Conservation (phyloP, 768 basidiomycete genomes). For the Boletus sensibilis region DNA sequence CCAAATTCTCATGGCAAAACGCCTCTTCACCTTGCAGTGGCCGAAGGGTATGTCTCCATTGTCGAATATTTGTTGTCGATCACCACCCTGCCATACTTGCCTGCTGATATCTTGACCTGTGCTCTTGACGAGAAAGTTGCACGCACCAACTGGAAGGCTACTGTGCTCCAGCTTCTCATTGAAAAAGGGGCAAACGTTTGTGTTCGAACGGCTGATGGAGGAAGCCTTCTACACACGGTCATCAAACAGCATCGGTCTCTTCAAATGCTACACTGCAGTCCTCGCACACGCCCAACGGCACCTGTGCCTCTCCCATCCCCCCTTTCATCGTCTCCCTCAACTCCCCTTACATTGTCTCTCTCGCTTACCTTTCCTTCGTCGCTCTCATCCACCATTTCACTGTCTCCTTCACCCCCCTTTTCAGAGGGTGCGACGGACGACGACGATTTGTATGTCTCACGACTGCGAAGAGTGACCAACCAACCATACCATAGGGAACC, state of each 20-base stretch:
- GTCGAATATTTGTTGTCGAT: background rate
- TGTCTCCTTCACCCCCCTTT: too few relatives aligned
- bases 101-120: background rate
- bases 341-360: too few relatives aligned
- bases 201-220: background rate
- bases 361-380: too few relatives aligned
- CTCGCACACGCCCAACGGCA: too few relatives aligned
- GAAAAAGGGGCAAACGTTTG: background rate
- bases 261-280: background rate
- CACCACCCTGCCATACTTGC: background rate
- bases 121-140: background rate
- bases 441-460: too few relatives aligned
- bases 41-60: background rate
- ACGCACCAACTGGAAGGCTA: background rate
- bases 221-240: background rate
- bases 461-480: too few relatives aligned
- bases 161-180: background rate
- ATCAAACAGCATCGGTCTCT: background rate
- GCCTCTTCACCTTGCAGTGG: slow-evolving; percentile 5
- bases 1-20: background rate
- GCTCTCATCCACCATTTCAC: too few relatives aligned
- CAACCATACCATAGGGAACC: too few relatives aligned
- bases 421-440: too few relatives aligned
- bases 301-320: too few relatives aligned
- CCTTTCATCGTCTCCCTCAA: background rate